Percentiles rank a stretch among this genome's conserved stretches.
Conservation (phyloP, 352 stramenopile species). For the Globisporangium mamillatum region DNA sequence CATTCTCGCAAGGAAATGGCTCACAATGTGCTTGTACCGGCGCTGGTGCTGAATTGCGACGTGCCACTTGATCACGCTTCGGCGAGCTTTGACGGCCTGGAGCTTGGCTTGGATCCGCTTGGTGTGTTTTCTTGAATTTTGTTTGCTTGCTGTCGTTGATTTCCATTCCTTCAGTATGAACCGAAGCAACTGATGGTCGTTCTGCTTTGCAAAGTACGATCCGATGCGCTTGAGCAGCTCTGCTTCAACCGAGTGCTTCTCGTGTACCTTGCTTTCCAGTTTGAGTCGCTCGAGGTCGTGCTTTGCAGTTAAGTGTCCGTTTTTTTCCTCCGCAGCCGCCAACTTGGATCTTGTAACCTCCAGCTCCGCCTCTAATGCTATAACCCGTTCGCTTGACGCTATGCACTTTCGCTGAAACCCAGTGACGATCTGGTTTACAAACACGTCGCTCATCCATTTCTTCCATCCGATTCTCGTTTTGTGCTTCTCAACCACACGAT, state of each 20-base stretch:
- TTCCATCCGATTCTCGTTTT: conserved; percentile 1
- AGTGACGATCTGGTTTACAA: not conserved
- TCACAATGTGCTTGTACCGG: not conserved
- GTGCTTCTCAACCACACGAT: not conserved
- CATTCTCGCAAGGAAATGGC: conserved; percentile 22
- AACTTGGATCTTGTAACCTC: not conserved
- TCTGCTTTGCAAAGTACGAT: conserved; percentile 33
- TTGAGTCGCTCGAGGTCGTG: not conserved
- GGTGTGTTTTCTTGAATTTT: conserved; percentile 13
- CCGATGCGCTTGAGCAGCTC: conserved; percentile 31
- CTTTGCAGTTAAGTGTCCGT: not conserved
- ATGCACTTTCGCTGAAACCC: not conserved
- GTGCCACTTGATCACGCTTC: conserved; percentile 9
- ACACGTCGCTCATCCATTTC: conserved; percentile 5
- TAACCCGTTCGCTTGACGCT: not conserved
- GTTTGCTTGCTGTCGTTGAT: not conserved
- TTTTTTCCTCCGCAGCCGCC: conserved; percentile 5
- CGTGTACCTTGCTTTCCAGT: not conserved
- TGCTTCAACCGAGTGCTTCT: conserved; percentile 15
- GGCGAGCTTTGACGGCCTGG: not conserved
- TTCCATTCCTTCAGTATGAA: conserved; percentile 9
- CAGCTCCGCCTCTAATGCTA: not conserved
- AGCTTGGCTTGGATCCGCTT: not conserved
- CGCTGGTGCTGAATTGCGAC: not conserved
- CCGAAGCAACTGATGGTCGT: conserved; percentile 25